Evolutionary conservation across 1,284 basidiomycete species (phyloP), one percentile per base, ranked within the genome.

Genomic region (Stygiomarasmius scandens): DNA sequence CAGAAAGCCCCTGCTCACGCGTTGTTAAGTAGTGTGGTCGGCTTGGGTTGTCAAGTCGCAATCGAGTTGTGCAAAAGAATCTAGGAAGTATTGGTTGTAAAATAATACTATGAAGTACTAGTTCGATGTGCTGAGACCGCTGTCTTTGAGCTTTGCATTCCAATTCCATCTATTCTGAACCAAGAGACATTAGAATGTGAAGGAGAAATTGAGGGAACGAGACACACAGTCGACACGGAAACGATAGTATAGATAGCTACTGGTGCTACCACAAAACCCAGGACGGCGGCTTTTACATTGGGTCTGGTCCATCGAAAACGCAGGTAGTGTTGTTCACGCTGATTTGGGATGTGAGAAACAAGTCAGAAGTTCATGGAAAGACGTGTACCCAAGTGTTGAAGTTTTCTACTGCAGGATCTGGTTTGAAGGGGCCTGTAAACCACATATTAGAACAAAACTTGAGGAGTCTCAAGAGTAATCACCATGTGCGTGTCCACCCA

Each of bases 1-100:
- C 96, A 98, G 71, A 85, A 90, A 59, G 95, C 95, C 24, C 95
- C 96, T 0, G 95, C 90, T 16, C 95, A 98, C 72, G 93, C 94
- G 2, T 75, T 98, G 48, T 76, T 98, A 49, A 93, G 91, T 63
- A 92, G 92, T 1, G 76, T 95, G 11, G 82, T 98, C 19, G 95
- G 92, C 1, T 81, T 79, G 1, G 95, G 95, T 2, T 98, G 96
- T 72, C 91, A 91, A 69, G 77, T 90, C 14, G 96, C 96, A 3
- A 97, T 98, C 71, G 87, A 90, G 71, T 74, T 96, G 46, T 96
- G 93, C 73, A 93, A 91, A 74, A 81, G 87, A 66, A 70, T 96
- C 55, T 96, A 76, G 73, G 60, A 32, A 49, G 19, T 38, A 38
- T 54, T 27, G 46, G 44, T 29, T 36, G 43, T 24, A 50, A 44